Conservation (phyloP, 1,284 basidiomycete species). For the Takashimella koratensis region DNA sequence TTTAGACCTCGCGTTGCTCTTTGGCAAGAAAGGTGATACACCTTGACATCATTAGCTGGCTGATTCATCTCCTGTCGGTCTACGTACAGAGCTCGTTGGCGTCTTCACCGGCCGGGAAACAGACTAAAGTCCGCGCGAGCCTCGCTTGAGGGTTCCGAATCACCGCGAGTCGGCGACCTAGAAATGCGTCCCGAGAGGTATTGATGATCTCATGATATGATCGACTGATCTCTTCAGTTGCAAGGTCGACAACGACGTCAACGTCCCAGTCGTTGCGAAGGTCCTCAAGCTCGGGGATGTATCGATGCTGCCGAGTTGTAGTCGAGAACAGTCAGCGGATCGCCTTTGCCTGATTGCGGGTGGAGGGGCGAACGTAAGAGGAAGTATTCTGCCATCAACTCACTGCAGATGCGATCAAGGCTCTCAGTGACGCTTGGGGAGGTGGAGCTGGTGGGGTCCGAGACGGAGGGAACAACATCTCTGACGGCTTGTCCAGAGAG, state of each 20-base stretch:
- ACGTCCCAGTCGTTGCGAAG: too few species aligned
- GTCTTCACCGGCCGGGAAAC: constrained; percentile 29
- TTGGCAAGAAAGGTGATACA: constrained; percentile 26
- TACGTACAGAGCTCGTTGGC: constrained; percentile 23
- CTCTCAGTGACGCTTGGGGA: constrained; percentile 2
- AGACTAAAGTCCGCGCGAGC: constrained; percentile 15
- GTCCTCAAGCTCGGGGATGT: too few species aligned
- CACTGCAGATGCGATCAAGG: constrained; percentile 18
- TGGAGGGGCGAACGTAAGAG: too few species aligned
- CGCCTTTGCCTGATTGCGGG: too few species aligned
- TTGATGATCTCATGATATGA: constrained; percentile 12
- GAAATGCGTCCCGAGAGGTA: constrained; percentile 8
- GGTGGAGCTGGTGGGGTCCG: background rate
- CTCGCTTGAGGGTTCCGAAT: constrained; percentile 15
- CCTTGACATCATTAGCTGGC: constrained; percentile 20
- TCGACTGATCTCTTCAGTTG: constrained; percentile 12
- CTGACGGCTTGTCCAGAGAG: background rate
- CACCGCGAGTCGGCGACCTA: constrained; percentile 16
- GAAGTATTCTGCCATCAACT: constrained; percentile 1
- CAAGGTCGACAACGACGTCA: constrained; percentile 1
- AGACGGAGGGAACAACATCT: constrained; percentile 12
- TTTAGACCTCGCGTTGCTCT: constrained; percentile 4
- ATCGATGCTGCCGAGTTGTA: too few species aligned
- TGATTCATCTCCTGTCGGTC: too few species aligned
- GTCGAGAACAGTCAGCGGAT: too few species aligned